Evolutionary conservation across 805 yeast genomes (phyloP).

Genomic region (Candida nonsorbophila): DNA sequence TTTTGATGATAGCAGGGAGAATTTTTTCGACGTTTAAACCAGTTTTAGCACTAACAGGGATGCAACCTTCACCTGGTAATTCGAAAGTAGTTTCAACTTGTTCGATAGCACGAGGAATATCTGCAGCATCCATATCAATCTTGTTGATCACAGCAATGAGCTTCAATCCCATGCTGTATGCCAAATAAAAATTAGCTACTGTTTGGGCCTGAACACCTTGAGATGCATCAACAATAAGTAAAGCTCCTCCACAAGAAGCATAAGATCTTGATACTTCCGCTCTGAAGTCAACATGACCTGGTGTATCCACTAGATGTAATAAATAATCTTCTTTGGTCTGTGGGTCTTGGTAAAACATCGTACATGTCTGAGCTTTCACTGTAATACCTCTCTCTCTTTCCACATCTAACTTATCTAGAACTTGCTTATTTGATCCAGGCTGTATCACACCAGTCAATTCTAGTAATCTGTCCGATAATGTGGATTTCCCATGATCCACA

Average conservation of each 20-base stretch:
- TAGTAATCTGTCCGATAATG: constrained; percentile 79
- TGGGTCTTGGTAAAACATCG: constrained; percentile 71
- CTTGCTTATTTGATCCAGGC: constrained; percentile 72
- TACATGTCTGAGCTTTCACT: constrained; percentile 93
- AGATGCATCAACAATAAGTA: constrained; percentile 85
- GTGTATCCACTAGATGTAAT: constrained; percentile 90
- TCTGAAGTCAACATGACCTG: constrained; percentile 96
- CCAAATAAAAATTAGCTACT: constrained; percentile 92
- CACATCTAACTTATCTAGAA: constrained; percentile 86
- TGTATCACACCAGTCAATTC: constrained; percentile 88
- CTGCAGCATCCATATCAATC: constrained; percentile 84
- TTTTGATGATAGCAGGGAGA: constrained; percentile 76
- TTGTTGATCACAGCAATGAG: constrained; percentile 88
- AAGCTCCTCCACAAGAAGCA: constrained; percentile 95
- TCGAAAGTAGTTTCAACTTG: constrained; percentile 87
- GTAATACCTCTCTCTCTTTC: constrained; percentile 96
- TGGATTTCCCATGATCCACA: constrained; percentile 87
- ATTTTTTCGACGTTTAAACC: constrained; percentile 74
- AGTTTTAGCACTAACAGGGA: constrained; percentile 88
- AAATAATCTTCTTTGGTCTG: constrained; percentile 68
- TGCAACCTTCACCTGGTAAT: constrained; percentile 63
- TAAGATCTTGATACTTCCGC: constrained; percentile 91
- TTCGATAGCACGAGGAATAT: constrained; percentile 71
- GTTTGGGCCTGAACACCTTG: constrained; percentile 98
- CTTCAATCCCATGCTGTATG: constrained; percentile 76